Percentiles rank a stretch among this genome's conserved stretches.
These are phyloP conservation scores for Diplodia intermedia DNA, from an alignment of 2,329 filamentous ascomycete species.

Conservation along the genomic window DNA sequence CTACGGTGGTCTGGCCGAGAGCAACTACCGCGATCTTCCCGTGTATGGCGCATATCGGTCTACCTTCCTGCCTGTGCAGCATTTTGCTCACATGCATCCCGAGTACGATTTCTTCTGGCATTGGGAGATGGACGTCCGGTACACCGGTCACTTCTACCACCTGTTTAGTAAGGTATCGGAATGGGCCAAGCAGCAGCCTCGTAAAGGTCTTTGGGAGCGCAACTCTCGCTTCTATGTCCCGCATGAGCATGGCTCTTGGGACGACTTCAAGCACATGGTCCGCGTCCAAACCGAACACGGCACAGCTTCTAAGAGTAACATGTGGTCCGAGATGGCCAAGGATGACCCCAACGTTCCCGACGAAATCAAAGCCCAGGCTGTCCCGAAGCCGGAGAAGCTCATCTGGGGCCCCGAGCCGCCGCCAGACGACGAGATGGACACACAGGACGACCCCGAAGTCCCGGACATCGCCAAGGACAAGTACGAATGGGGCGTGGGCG, in stretches of 20 bases:
- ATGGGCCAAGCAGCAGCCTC: slow-evolving; percentile 72
- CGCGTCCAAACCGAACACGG: slow-evolving; percentile 65
- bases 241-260: slow-evolving; percentile 71
- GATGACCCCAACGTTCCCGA: slow-evolving; percentile 52
- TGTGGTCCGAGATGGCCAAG: slow-evolving; percentile 49
- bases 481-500: slow-evolving; percentile 70
- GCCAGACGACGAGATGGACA: slow-evolving; percentile 57
- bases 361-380: slow-evolving; percentile 45
- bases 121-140: slow-evolving; percentile 93
- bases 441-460: slow-evolving; percentile 60
- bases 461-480: slow-evolving; percentile 64
- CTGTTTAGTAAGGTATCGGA: slow-evolving; percentile 71
- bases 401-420: slow-evolving; percentile 58
- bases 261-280: slow-evolving; percentile 72
- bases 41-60: slow-evolving; percentile 74
- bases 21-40: slow-evolving; percentile 64
- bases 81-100: slow-evolving; percentile 86
- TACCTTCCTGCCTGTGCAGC: slow-evolving; percentile 91
- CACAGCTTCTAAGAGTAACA: slow-evolving; percentile 54
- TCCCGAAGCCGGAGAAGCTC: slow-evolving; percentile 49
- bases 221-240: slow-evolving; percentile 80
- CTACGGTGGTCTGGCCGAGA: slow-evolving; percentile 59
- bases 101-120: slow-evolving; percentile 95
- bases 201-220: slow-evolving; percentile 78
- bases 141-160: slow-evolving; percentile 88